Base-by-base conservation (phyloP, 2,329 filamentous ascomycete species). In the Exophiala sp. region DNA sequence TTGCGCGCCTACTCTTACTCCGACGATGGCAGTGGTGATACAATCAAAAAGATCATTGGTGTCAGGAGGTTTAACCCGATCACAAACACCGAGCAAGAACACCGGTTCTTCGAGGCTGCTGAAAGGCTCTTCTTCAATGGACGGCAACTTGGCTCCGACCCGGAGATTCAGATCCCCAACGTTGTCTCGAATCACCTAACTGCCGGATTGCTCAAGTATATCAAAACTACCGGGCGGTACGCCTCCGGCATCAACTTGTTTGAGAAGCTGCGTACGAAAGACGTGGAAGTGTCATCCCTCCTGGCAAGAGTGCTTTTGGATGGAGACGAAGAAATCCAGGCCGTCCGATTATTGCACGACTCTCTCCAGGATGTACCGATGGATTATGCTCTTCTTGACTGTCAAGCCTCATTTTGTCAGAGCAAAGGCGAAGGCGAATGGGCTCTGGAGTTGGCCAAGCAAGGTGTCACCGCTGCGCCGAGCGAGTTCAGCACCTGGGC, bases 401-500 rank as follows among this genome's bases (percentile, higher is more conserved):
- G 90, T 38, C 93, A 98, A 68, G 90, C 93, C 14, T 82, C 89
- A 11, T 98, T 97, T 64, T 81, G 95, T 58, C 81, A 93, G 64
- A 83, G 82, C 63, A 98, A 98, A 70, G 88, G 88, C 7, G 82
- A 91, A 54, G 76, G 90, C 19, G 86, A 86, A 58, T 83, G 97
- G 75, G 91, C 93, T 0, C 74, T 96, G 27, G 89, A 91, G 56
- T 95, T 93, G 62, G 93, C 93, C 4, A 95, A 97, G 68, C 83
- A 91, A 55, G 90, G 88, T 62, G 95, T 95, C 10, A 86, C 96
- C 46, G 91, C 91, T 21, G 93, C 93, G 0, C 93, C 93, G 0
- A 96, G 89, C 67, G 93, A 98, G 67, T 98, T 98, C 64, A 87
- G 88, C 46, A 97, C 93, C 0, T 98, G 93, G 93, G 91, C 93